phyloP scores from a whole-genome alignment of 2,329 filamentous ascomycete genomes.

The Botrytis porri region DNA sequence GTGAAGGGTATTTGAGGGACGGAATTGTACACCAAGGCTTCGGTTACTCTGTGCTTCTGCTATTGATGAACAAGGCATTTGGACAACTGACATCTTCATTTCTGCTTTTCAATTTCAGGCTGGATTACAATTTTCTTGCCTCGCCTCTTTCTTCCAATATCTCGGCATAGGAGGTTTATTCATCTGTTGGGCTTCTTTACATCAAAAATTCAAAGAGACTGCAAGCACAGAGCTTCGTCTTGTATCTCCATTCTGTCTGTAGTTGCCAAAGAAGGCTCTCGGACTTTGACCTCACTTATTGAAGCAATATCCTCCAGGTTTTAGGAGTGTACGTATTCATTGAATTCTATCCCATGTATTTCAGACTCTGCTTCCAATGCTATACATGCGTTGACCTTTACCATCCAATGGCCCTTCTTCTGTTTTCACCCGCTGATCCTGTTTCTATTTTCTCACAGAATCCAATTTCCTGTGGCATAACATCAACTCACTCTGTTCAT shows the following conservation, averaged over 20 bases:
- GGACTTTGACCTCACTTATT: conserved; percentile 37
- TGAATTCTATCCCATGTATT: conserved; percentile 40
- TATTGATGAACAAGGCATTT: conserved; percentile 17
- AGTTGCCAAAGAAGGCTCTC: conserved; percentile 38
- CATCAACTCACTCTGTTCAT: conserved; percentile 28
- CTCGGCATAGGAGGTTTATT: conserved; percentile 13
- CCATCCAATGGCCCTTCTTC: conserved; percentile 14
- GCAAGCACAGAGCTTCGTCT: conserved; percentile 66
- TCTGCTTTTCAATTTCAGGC: conserved; percentile 20
- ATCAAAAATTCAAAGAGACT: conserved; percentile 39
- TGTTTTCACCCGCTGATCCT: conserved; percentile 38
- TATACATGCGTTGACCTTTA: conserved; percentile 22
- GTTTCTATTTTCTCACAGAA: conserved; percentile 35
- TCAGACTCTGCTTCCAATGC: conserved; percentile 27
- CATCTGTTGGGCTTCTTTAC: conserved; percentile 23
- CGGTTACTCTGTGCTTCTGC: conserved; percentile 12
- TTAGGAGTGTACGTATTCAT: conserved; percentile 40
- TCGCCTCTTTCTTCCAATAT: conserved; percentile 17
- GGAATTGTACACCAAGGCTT: conserved; percentile 13
- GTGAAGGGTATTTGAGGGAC: conserved; percentile 9
- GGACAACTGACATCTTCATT: conserved; percentile 15
- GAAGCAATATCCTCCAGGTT: conserved; percentile 31
- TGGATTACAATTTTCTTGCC: conserved; percentile 15
- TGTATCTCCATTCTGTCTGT: conserved; percentile 42
- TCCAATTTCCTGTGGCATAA: conserved; percentile 31